Evolutionary conservation across 768 basidiomycete species (phyloP).

Genomic region (Naganishia onofrii): DNA sequence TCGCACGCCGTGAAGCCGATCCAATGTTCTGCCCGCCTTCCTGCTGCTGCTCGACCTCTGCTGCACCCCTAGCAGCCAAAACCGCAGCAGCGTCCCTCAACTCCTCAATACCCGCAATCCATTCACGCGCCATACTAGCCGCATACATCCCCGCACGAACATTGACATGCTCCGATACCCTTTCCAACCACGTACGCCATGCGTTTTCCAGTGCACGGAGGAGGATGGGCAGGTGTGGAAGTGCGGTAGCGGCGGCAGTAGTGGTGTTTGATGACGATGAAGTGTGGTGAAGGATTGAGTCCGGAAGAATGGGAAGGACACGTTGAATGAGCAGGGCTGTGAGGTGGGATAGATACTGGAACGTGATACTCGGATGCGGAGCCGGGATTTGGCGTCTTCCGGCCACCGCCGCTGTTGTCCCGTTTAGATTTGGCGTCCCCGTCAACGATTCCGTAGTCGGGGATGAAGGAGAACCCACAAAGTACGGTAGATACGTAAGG

Average conservation of each 20-base stretch:
- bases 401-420: too few relatives aligned
- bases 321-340: slow-evolving; percentile 7
- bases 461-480: background rate
- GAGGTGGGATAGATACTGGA: slow-evolving; percentile 13
- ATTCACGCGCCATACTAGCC: slow-evolving; percentile 3
- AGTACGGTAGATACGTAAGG: slow-evolving; percentile 14
- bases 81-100: background rate
- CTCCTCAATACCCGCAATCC: slow-evolving; percentile 2
- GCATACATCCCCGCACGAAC: slow-evolving; percentile 16
- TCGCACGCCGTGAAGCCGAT: background rate
- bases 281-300: background rate
- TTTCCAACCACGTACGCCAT: background rate
- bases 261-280: background rate
- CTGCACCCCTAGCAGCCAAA: background rate
- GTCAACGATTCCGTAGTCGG: background rate
- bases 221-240: slow-evolving; percentile 3
- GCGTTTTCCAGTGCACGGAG: background rate
- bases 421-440: background rate
- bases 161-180: slow-evolving; percentile 9
- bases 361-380: slow-evolving; percentile 16
- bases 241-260: background rate
- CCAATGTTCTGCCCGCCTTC: background rate
- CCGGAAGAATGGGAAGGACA: background rate
- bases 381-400: background rate
- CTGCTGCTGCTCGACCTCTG: background rate